Conservation (phyloP, 2,329 filamentous ascomycete genomes). For the Fusarium sp. region DNA sequence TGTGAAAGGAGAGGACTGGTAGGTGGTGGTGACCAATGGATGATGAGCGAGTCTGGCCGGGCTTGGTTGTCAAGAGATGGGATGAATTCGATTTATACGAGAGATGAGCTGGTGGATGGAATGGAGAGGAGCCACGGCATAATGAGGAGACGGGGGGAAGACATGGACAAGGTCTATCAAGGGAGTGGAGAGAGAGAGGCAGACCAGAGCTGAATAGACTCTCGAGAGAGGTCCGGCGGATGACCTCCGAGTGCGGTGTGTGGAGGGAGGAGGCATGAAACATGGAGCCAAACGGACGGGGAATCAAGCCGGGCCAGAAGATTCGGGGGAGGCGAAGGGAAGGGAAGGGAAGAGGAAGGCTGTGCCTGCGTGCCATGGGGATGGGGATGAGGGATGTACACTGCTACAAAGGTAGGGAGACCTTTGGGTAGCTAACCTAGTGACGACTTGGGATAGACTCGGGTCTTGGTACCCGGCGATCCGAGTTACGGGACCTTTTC, state of each 20-base stretch:
- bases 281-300: slow-evolving; percentile 30
- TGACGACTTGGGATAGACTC: background rate
- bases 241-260: slow-evolving; percentile 1
- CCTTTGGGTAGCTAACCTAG: background rate
- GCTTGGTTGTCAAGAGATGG: background rate
- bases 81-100: background rate
- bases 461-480: background rate
- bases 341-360: background rate
- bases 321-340: background rate
- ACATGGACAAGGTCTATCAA: background rate
- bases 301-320: slow-evolving; percentile 25
- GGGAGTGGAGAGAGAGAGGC: slow-evolving; percentile 1
- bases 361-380: slow-evolving; percentile 14
- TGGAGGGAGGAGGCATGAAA: background rate
- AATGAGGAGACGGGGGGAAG: background rate
- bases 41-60: background rate
- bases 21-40: slow-evolving; percentile 14
- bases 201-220: background rate
- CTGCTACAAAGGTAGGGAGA: background rate
- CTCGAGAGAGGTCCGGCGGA: background rate
- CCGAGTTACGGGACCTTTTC: background rate
- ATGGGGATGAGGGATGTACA: slow-evolving; percentile 9
- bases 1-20: slow-evolving; percentile 22
- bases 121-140: background rate
- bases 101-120: background rate